Evolutionary conservation across 495 filamentous ascomycete genomes (phyloP).

Genomic region (Aspergillus sparsus): DNA sequence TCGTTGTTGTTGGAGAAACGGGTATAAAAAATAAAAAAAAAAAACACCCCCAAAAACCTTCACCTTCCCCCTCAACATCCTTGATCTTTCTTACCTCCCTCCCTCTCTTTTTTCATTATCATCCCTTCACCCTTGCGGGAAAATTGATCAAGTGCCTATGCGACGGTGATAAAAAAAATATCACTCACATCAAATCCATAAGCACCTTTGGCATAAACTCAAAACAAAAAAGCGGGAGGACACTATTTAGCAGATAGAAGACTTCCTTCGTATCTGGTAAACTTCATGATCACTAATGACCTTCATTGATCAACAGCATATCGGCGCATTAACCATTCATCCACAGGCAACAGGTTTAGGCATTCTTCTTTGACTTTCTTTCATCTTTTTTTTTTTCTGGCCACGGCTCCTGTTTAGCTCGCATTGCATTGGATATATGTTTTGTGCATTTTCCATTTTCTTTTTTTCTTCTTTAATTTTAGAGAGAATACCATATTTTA

Average conservation of each 20-base stretch:
- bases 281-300: constrained; percentile 24
- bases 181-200: neutral
- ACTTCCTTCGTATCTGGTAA: constrained; percentile 16
- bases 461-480: too few species aligned
- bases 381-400: neutral
- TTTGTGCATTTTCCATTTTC: too few species aligned
- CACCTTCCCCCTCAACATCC: constrained; percentile 6
- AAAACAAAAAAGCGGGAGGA: neutral
- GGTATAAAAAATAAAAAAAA: too few species aligned
- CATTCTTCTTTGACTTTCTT: neutral
- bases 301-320: constrained; percentile 15
- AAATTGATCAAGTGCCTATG: too few species aligned
- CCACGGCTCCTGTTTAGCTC: too few species aligned
- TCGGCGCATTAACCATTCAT: constrained; percentile 18
- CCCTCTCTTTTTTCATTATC: neutral
- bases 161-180: too few species aligned
- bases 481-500: too few species aligned
- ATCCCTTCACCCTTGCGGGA: neutral
- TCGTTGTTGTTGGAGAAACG: constrained; percentile 63
- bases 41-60: too few species aligned
- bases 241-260: neutral
- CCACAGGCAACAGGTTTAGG: constrained; percentile 18
- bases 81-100: constrained; percentile 15
- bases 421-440: too few species aligned
- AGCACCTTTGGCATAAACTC: constrained; percentile 2